These are phyloP conservation scores for Fusarium ramigenum DNA, from an alignment of 2,329 filamentous ascomycete genomes.

Conservation along the genomic window DNA sequence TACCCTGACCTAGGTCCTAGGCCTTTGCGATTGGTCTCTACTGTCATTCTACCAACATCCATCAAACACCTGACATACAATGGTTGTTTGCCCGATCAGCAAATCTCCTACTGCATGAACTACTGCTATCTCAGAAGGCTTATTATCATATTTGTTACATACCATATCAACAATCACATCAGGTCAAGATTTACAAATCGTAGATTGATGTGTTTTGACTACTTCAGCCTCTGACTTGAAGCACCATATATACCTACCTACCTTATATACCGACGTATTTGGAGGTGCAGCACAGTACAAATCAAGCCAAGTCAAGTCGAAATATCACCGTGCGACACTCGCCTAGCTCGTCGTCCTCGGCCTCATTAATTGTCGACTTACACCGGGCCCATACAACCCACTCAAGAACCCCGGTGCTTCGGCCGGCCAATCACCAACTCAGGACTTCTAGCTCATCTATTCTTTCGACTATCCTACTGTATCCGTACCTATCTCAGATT, in stretches of 20 bases:
- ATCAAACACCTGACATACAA: neutral
- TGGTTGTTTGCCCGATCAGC: neutral
- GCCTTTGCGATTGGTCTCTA: neutral
- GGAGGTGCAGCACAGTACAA: neutral
- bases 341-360: neutral
- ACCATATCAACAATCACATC: neutral
- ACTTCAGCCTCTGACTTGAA: neutral
- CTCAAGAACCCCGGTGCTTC: constrained; percentile 5
- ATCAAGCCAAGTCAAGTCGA: neutral
- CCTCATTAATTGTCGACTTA: constrained; percentile 25
- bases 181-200: neutral
- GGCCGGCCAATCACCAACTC: constrained; percentile 23
- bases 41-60: neutral
- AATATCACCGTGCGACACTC: neutral
- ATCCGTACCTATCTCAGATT: neutral
- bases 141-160: neutral
- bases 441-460: neutral
- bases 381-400: constrained; percentile 34
- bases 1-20: neutral
- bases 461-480: constrained; percentile 3
- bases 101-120: neutral
- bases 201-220: constrained; percentile 2
- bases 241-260: neutral
- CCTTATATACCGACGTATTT: neutral
- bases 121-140: neutral